These are phyloP conservation scores for Yamadazyma sp. DNA, from an alignment of 805 yeast genomes.

Conservation along the genomic window DNA sequence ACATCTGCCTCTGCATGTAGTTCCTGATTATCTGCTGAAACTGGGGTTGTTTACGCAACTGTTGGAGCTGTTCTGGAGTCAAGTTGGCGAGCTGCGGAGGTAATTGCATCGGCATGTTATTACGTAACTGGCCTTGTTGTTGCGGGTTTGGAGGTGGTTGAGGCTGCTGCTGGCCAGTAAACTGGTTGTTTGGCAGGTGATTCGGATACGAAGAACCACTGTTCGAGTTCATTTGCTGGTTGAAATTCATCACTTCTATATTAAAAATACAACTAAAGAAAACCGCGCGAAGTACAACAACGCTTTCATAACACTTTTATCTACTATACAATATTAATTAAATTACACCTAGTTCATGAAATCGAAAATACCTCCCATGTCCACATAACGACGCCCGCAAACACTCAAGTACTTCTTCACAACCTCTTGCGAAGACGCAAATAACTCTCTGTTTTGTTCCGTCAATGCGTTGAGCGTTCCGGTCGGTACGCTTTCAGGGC, in stretches of 20 bases:
- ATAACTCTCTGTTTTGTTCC: constrained; percentile 71
- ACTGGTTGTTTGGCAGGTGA: constrained; percentile 4
- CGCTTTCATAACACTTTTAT: too few species aligned
- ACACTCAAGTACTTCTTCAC: constrained; percentile 72
- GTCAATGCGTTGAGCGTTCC: constrained; percentile 71
- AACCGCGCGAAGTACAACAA: too few species aligned
- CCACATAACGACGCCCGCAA: constrained; percentile 88
- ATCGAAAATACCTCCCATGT: constrained; percentile 77
- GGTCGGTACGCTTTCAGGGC: constrained; percentile 27
- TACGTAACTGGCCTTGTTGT: constrained; percentile 14
- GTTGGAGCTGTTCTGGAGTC: constrained; percentile 44
- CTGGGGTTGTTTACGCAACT: constrained; percentile 43
- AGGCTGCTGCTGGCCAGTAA: constrained; percentile 3
- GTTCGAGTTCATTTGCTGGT: constrained; percentile 12
- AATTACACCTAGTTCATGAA: constrained; percentile 45
- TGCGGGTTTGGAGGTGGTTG: constrained; percentile 8
- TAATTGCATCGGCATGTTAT: constrained; percentile 15
- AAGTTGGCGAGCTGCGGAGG: constrained; percentile 33
- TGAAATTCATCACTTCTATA: constrained; percentile 14
- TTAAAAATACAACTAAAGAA: too few species aligned
- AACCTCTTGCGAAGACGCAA: constrained; percentile 53
- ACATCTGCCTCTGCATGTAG: constrained; percentile 38
- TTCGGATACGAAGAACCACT: constrained; percentile 4
- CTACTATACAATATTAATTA: constrained; percentile 1
- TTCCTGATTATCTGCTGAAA: constrained; percentile 40